phyloP scores from a whole-genome alignment of 257 asterid genomes.

The Verbascum thapsus region DNA sequence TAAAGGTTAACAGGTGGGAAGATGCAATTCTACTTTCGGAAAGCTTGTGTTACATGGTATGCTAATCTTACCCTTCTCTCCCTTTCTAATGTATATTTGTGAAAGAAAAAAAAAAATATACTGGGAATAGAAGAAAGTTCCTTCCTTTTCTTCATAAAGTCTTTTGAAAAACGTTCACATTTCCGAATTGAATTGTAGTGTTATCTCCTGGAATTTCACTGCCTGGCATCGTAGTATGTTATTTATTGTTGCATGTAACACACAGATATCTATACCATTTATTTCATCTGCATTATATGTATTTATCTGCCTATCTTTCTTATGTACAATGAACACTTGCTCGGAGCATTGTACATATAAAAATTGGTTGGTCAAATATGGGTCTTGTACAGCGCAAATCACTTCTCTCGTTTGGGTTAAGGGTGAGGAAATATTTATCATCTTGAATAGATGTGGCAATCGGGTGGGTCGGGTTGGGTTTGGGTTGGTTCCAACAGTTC shows the following conservation, averaged over 20 bases:
- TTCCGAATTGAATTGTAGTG: neutral
- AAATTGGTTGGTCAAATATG: neutral
- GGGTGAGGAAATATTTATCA: too few relatives aligned
- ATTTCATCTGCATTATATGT: neutral
- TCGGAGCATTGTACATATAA: neutral
- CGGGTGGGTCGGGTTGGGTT: too few relatives aligned
- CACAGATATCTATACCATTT: neutral
- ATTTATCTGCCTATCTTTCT: neutral
- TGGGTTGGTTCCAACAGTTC: too few relatives aligned
- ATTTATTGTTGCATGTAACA: neutral
- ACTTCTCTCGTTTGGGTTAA: too few relatives aligned
- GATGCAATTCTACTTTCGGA: constrained; percentile 74
- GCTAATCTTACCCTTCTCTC: constrained; percentile 19
- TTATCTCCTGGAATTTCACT: neutral
- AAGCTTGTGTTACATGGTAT: constrained; percentile 72
- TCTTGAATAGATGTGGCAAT: too few relatives aligned
- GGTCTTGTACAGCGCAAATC: neutral
- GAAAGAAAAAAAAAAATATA: constrained; percentile 5
- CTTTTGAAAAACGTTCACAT: neutral
- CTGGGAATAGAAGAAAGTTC: neutral
- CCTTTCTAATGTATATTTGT: neutral
- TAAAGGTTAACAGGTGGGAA: constrained; percentile 64
- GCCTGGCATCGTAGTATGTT: constrained; percentile 4
- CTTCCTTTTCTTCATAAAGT: neutral
- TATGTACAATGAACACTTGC: neutral